These are phyloP conservation scores for Endothia cerciana DNA, from an alignment of 2,329 filamentous ascomycete genomes.

Conservation along the genomic window DNA sequence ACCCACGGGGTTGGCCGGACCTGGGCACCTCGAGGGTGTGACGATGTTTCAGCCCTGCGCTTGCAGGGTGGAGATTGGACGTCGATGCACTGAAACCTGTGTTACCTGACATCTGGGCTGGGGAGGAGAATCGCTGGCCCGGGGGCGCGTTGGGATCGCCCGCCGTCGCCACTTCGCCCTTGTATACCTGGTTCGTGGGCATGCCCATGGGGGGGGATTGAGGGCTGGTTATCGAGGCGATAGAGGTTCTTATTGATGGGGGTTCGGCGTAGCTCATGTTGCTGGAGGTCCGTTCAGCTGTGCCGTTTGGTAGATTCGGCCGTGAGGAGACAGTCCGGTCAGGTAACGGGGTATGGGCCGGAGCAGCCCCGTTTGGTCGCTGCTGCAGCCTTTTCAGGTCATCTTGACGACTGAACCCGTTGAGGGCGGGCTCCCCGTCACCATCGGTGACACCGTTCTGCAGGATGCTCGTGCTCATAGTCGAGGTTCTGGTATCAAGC, in stretches of 20 bases:
- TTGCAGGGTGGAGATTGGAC: conserved; percentile 56
- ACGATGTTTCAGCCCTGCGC: conserved; percentile 72
- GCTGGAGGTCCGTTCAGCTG: conserved; percentile 35
- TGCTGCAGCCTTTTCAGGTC: conserved; percentile 32
- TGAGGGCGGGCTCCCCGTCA: conserved; percentile 29
- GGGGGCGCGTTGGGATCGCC: conserved; percentile 30
- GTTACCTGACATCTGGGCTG: conserved; percentile 56
- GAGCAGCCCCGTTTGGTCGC: conserved; percentile 32
- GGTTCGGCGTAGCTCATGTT: conserved; percentile 37
- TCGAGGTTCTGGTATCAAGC: conserved; percentile 39
- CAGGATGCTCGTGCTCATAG: conserved; percentile 57
- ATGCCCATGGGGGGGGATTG: conserved; percentile 40
- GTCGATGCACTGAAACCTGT: conserved; percentile 43
- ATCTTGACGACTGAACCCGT: conserved; percentile 41
- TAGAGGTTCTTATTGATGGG: conserved; percentile 38
- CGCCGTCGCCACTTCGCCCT: conserved; percentile 32
- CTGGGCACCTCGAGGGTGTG: conserved; percentile 89
- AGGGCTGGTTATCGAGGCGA: conserved; percentile 38
- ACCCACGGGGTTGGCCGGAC: conserved; percentile 64
- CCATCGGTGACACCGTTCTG: conserved; percentile 57
- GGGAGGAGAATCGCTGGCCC: conserved; percentile 67
- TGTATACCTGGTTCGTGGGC: conserved; percentile 37
- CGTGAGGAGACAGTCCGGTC: conserved; percentile 34
- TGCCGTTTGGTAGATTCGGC: conserved; percentile 29
- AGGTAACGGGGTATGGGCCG: conserved; percentile 33